These are phyloP conservation scores for Synchytrium microbalum DNA, from an alignment of 371 early-diverging fungal genomes.

Conservation along the genomic window DNA sequence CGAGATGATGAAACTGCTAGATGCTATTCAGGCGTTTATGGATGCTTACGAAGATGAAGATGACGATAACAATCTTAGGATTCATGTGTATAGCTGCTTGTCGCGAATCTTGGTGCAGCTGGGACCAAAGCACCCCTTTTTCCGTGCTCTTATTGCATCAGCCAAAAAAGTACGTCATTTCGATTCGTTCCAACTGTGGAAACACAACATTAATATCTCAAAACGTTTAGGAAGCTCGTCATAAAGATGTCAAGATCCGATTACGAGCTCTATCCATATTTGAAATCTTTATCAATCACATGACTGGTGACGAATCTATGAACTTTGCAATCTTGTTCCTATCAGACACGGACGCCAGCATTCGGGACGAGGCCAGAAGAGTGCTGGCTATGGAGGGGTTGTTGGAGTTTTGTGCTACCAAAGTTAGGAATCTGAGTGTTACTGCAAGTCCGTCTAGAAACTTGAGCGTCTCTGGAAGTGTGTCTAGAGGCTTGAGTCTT, in stretches of 20 bases:
- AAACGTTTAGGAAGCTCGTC: conserved; percentile 23
- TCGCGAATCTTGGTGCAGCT: conserved; percentile 27
- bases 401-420: conserved; percentile 8
- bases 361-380: conserved; percentile 23
- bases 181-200: background rate
- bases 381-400: conserved; percentile 16
- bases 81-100: conserved; percentile 33
- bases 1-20: conserved; percentile 28
- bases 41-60: conserved; percentile 26
- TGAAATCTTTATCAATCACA: conserved; percentile 28
- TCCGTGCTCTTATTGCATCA: conserved; percentile 28
- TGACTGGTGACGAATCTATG: conserved; percentile 35
- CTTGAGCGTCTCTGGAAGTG: too few relatives aligned
- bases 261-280: conserved; percentile 29
- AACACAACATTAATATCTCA: too few relatives aligned
- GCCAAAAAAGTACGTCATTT: conserved; percentile 28
- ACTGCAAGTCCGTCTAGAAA: too few relatives aligned
- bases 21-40: conserved; percentile 33
- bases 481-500: too few relatives aligned
- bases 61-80: conserved; percentile 4
- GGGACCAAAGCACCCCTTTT: conserved; percentile 37
- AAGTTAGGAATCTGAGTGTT: background rate
- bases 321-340: conserved; percentile 31
- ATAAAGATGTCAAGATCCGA: conserved; percentile 25
- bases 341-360: conserved; percentile 34